Evolutionary conservation across 768 basidiomycete species (phyloP).

Genomic region (Xanthoconium purpureum): DNA sequence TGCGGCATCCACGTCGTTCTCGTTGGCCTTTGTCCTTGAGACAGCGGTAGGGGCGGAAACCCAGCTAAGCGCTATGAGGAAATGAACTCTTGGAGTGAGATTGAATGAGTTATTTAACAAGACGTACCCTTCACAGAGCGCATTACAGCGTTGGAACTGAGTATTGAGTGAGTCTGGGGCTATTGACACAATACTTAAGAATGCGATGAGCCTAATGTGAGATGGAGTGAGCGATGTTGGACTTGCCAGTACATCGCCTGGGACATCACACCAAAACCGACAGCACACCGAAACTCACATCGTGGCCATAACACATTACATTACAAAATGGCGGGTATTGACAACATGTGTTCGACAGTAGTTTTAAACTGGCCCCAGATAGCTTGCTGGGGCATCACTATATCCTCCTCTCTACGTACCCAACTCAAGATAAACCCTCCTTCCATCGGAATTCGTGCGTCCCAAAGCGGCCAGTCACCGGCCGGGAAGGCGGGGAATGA

Average conservation of each 20-base stretch:
- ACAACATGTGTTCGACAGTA: neutral
- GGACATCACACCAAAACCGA: too few relatives aligned
- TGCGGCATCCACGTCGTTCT: constrained; percentile 46
- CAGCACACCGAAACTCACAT: too few relatives aligned
- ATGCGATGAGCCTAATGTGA: too few relatives aligned
- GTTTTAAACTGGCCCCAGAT: neutral
- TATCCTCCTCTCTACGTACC: neutral
- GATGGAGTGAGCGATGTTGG: too few relatives aligned
- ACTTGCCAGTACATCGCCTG: too few relatives aligned
- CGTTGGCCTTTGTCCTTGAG: constrained; percentile 35
- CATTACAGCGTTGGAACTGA: too few relatives aligned
- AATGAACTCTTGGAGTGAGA: too few relatives aligned
- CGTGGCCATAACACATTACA: neutral
- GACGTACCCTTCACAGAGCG: too few relatives aligned
- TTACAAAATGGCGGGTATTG: neutral
- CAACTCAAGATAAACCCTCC: neutral
- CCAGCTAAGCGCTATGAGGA: constrained; percentile 28
- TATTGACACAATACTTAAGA: too few relatives aligned
- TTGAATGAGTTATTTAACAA: too few relatives aligned
- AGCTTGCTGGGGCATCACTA: neutral
- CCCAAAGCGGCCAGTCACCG: neutral
- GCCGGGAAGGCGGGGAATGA: neutral
- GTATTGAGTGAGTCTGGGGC: too few relatives aligned
- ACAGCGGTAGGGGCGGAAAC: constrained; percentile 41
- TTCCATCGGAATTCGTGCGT: neutral